Evolutionary conservation across 495 filamentous ascomycete species (phyloP).

Genomic region (Cetradonia linearis): DNA sequence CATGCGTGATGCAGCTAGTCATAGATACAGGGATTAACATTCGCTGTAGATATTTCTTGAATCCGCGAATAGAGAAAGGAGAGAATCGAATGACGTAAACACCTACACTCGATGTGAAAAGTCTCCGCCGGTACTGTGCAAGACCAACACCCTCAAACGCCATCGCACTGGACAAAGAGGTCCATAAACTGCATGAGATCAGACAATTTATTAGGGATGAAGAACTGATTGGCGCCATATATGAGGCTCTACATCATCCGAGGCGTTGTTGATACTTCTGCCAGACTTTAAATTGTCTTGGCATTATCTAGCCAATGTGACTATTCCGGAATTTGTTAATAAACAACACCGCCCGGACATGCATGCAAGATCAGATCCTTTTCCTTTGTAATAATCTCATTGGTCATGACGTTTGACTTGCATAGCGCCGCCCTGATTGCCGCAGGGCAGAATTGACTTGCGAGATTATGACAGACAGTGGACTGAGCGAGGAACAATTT

Average conservation of each 20-base stretch:
- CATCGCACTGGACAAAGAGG: neutral
- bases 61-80: no score
- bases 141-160: neutral
- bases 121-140: no score
- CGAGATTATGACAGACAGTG: neutral
- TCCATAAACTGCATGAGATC: neutral
- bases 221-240: neutral
- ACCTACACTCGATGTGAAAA: no score
- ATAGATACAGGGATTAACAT: no score
- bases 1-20: neutral
- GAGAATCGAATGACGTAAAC: no score
- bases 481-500: no score
- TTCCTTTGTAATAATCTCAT: neutral
- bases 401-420: neutral
- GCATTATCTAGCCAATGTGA: neutral
- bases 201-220: no score
- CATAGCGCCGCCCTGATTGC: neutral
- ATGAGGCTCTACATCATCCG: neutral
- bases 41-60: no score
- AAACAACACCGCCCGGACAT: neutral
- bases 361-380: no score
- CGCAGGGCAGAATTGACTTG: neutral
- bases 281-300: neutral
- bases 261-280: neutral
- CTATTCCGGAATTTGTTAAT: no score